Conservation (phyloP, 228 moss, liverwort and hornwort species). For the Sphagnum fallax region DNA sequence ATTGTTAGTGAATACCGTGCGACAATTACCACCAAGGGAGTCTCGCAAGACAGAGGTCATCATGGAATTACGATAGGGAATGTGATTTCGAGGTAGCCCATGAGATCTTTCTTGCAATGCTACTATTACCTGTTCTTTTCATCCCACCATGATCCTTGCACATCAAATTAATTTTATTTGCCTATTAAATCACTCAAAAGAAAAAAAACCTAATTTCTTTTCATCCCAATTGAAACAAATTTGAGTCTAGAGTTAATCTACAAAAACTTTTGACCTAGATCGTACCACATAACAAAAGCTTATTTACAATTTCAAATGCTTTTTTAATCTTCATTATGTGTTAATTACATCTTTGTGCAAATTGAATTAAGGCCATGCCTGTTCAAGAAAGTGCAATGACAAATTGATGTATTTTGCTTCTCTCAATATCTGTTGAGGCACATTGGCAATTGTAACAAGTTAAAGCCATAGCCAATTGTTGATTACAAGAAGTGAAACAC, state of each 20-base stretch:
- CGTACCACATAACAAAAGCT: too few species aligned
- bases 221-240: neutral
- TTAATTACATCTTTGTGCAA: neutral
- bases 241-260: neutral
- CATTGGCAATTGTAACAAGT: too few species aligned
- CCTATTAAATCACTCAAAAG: too few species aligned
- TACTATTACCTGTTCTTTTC: conserved; percentile 55
- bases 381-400: conserved; percentile 83
- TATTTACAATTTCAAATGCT: neutral
- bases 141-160: neutral
- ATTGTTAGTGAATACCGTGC: conserved; percentile 38
- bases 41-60: conserved; percentile 89
- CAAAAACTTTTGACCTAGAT: too few species aligned
- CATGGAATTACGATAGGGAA: conserved; percentile 90
- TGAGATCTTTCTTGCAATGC: conserved; percentile 75
- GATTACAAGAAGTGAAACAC: too few species aligned
- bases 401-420: conserved; percentile 89
- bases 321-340: neutral
- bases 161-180: too few species aligned
- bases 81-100: conserved; percentile 61
- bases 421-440: conserved; percentile 41
- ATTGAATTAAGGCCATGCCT: conserved; percentile 23
- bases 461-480: too few species aligned
- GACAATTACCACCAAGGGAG: conserved; percentile 78
- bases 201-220: too few species aligned